Evolutionary conservation across 2,329 filamentous ascomycete genomes (phyloP), one percentile per base, ranked within the genome.

Genomic region (Aspergillus fijiensis): DNA sequence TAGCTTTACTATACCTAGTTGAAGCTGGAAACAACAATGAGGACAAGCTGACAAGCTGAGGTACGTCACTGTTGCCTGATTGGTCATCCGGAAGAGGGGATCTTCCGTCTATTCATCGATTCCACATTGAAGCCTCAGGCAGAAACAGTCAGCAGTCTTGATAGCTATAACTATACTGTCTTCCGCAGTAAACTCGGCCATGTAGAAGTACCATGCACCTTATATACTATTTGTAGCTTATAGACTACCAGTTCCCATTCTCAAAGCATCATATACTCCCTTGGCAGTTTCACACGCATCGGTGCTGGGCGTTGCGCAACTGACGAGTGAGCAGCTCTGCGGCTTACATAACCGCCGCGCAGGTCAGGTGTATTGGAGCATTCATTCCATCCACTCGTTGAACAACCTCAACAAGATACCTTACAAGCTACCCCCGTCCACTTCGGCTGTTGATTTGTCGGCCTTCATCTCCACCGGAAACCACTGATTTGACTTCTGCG

Each of bases 31-130:
- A 27, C 27, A 27, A 27, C 27, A 27, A 27, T 27, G 27, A 9
- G 27, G 27, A 27, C 27, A 2, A 35, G 33, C 33, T 35, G 33
- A 35, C 33, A 14, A 27, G 27, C 27, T 27, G 27, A 27, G 60
- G 66, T 75, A 76, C 73, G 74, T 76, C 74, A 76, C 74, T 68
- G 69, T 65, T 69, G 66, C 68, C 67, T 72, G 69, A 73, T 76
- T 75, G 73, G 73, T 74, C 72, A 71, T 66, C 67, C 68, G 69
- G 71, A 63, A 49, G 55, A 64, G 56, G 55, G 61, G 60, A 67
- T 70, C 61, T 68, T 70, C 69, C 69, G 65, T 9, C 3, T 14
- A 35, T 11, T 11, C 14, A 35, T 35, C 11, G 9, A 35, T 35
- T 27, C 27, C 7, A 27, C 5, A 27, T 27, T 2, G 6, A 27